phyloP scores from a whole-genome alignment of 805 yeast genomes.

The Blastobotrys peoriensis region DNA sequence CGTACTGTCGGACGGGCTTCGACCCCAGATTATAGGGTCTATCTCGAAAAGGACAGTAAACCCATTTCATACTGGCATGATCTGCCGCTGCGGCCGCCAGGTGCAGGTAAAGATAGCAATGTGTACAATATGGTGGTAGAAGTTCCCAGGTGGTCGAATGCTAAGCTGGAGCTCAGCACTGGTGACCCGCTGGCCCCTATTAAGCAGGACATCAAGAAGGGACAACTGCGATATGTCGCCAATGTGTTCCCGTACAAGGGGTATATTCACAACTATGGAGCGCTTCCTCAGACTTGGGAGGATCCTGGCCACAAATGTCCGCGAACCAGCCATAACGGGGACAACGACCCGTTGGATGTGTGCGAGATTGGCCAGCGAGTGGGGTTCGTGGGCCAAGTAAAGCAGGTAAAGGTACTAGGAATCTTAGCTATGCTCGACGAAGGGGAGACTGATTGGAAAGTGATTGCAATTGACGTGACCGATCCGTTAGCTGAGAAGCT shows the following conservation, averaged over 20 bases:
- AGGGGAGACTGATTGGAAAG: slow-evolving; percentile 96
- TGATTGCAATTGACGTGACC: slow-evolving; percentile 59
- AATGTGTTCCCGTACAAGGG: slow-evolving; percentile 81
- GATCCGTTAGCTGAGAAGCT: slow-evolving; percentile 61
- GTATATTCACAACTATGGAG: slow-evolving; percentile 73
- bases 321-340: slow-evolving; percentile 59
- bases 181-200: slow-evolving; percentile 63
- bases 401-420: slow-evolving; percentile 88
- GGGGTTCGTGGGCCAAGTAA: slow-evolving; percentile 60
- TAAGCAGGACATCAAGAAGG: slow-evolving; percentile 71
- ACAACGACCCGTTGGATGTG: slow-evolving; percentile 92
- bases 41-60: slow-evolving; percentile 66
- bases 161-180: slow-evolving; percentile 70
- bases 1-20: slow-evolving; percentile 84
- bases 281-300: slow-evolving; percentile 79
- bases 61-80: slow-evolving; percentile 81
- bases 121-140: slow-evolving; percentile 73
- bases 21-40: slow-evolving; percentile 78
- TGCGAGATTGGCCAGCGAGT: slow-evolving; percentile 76
- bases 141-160: slow-evolving; percentile 88
- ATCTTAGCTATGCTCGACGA: slow-evolving; percentile 93
- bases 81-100: slow-evolving; percentile 60
- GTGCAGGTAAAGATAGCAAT: slow-evolving; percentile 46
- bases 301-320: slow-evolving; percentile 60
- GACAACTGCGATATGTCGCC: slow-evolving; percentile 65